Conservation (phyloP, 2,329 filamentous ascomycete genomes). For the Lecanosticta acicola region DNA sequence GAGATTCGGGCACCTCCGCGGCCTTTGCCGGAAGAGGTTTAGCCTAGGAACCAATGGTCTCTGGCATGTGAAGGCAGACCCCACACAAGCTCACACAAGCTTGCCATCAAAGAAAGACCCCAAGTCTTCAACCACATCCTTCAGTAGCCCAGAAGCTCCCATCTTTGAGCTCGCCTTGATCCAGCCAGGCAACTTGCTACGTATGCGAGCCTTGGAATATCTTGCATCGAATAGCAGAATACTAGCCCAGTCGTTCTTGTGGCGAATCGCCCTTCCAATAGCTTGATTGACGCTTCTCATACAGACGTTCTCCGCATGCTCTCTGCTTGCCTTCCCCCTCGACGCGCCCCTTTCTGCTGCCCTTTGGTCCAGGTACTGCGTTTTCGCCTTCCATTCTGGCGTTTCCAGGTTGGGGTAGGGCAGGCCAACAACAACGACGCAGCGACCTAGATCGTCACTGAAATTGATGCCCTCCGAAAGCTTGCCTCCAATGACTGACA, state of each 20-base stretch:
- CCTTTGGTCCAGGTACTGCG: conserved; percentile 73
- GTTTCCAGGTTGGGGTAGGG: conserved; percentile 88
- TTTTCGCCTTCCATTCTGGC: conserved; percentile 87
- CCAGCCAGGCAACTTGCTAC: conserved; percentile 79
- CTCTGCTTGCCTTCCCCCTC: conserved; percentile 53
- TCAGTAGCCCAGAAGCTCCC: conserved; percentile 2
- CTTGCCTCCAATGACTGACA: conserved; percentile 89
- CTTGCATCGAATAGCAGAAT: conserved; percentile 80
- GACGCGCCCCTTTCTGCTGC: conserved; percentile 34
- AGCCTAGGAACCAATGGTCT: background rate
- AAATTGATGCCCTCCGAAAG: conserved; percentile 99
- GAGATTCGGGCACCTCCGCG: background rate
- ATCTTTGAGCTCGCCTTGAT: conserved; percentile 49
- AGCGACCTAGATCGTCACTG: conserved; percentile 80
- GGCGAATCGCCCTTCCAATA: conserved; percentile 85
- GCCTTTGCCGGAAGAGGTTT: background rate
- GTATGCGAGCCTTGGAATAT: conserved; percentile 69
- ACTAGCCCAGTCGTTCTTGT: conserved; percentile 80
- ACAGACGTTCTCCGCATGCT: conserved; percentile 90
- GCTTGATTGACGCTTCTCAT: conserved; percentile 98
- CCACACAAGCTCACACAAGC: background rate
- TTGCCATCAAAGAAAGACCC: conserved; percentile 9
- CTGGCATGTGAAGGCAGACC: background rate
- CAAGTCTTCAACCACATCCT: conserved; percentile 11
- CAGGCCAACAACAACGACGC: conserved; percentile 83